phyloP scores from a whole-genome alignment of 495 filamentous ascomycete genomes.

The Ascobolus immersus region DNA sequence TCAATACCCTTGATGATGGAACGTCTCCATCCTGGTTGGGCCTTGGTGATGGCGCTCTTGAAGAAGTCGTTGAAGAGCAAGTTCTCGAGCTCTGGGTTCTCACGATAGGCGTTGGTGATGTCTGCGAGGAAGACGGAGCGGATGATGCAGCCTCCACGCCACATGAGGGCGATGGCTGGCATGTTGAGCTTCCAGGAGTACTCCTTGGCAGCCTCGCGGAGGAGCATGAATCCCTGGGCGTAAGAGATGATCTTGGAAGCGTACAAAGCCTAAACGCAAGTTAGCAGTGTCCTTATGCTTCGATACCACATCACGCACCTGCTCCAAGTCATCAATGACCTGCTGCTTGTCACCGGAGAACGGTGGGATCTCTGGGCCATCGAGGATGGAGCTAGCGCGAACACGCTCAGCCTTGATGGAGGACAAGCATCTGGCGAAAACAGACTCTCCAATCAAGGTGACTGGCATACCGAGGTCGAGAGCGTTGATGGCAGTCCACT shows the following conservation, averaged over 20 bases:
- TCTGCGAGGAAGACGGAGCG: constrained; percentile 99
- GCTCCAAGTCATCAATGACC: constrained; percentile 90
- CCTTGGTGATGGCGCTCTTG: constrained; percentile 92
- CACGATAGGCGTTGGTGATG: constrained; percentile 90
- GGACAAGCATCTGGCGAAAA: constrained; percentile 81
- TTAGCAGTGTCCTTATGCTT: background rate
- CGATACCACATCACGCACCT: constrained; percentile 20
- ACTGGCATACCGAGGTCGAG: constrained; percentile 97
- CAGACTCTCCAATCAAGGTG: constrained; percentile 88
- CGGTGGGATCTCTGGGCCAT: constrained; percentile 42
- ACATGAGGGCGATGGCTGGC: constrained; percentile 98
- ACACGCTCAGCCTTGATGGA: constrained; percentile 82
- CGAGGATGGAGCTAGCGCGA: constrained; percentile 53
- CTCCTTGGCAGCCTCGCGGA: constrained; percentile 94
- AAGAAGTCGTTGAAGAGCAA: constrained; percentile 97
- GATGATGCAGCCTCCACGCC: constrained; percentile 99
- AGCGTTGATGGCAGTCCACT: constrained; percentile 98
- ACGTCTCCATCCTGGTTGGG: constrained; percentile 87
- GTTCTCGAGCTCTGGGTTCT: constrained; percentile 88
- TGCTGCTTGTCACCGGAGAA: constrained; percentile 77
- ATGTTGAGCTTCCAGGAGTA: constrained; percentile 98
- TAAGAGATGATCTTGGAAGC: constrained; percentile 99
- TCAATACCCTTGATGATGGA: constrained; percentile 73
- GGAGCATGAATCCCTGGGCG: constrained; percentile 98
- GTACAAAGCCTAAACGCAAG: constrained; percentile 39